Evolutionary conservation across 176 grass and related monocot species (phyloP), one percentile per base, ranked within the genome.

Genomic region (Rhynchospora breviuscula): DNA sequence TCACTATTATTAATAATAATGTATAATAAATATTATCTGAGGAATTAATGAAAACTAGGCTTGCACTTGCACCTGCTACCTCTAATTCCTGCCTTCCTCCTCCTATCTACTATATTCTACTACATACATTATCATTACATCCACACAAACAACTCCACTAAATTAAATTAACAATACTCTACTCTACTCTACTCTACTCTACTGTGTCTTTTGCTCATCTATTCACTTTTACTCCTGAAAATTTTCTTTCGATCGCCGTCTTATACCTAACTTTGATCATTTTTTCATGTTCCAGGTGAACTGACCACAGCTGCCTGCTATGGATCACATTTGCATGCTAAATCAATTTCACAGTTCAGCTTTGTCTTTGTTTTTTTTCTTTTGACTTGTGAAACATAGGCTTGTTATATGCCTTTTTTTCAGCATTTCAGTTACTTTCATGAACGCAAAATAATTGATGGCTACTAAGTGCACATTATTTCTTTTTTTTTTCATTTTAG

Each of bases 371-470:
- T 49, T 53, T 49, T 53, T 33, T 44, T 0, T n/a, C n/a, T 65
- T 53, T 35, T 51, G 4, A 67, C 58, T 62, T 43, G 63, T 77
- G 6, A 54, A 77, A 56, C 22, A 56, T 31, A 56, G 49, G 12
- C 7, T 81, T 63, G 54, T 19, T 14, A 14, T 47, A 59, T 81
- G 57, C 58, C 18, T 77, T 53, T 12, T 12, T 47, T 63, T 85
- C 57, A 45, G 60, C 72, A 69, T 14, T 33, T 63, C 21, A 59
- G 53, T 76, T 85, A 15, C 43, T 64, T 85, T 78, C 49, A 26
- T 78, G 33, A 78, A 76, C 31, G 25, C 68, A 85, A 76, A 80
- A 85, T 74, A 63, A 76, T 72, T 59, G 23, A 61, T 74, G 63
- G 66, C 26, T 72, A 44, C 64, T 31, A 23, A 21, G 68, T 45